These are phyloP conservation scores for Thoreauomyces humboldtii DNA, from an alignment of 192 early-diverging fungal genomes.

Conservation along the genomic window DNA sequence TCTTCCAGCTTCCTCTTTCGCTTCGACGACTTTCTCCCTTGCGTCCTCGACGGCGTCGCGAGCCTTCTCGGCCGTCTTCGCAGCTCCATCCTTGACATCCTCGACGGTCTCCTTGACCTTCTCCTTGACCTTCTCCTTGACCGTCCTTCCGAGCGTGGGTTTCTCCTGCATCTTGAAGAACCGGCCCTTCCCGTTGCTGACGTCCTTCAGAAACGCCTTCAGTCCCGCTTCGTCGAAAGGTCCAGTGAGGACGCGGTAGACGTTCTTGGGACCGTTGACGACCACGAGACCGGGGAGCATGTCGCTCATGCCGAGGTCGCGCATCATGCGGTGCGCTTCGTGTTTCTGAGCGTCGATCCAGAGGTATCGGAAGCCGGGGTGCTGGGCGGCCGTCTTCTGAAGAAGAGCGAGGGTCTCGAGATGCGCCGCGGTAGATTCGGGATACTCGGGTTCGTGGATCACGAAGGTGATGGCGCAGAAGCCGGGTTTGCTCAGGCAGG, in stretches of 20 bases:
- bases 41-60: too few relatives aligned
- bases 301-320: slow-evolving; percentile 48
- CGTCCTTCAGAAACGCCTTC: slow-evolving; percentile 42
- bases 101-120: too few relatives aligned
- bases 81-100: too few relatives aligned
- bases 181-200: slow-evolving; percentile 36
- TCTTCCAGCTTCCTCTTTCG: too few relatives aligned
- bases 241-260: slow-evolving; percentile 42
- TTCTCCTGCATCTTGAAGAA: too few relatives aligned
- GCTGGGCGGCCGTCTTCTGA: slow-evolving; percentile 28
- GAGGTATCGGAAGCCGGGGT: slow-evolving; percentile 33
- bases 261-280: slow-evolving; percentile 37
- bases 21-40: too few relatives aligned
- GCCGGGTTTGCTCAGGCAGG: slow-evolving; percentile 41
- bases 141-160: too few relatives aligned
- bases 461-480: slow-evolving; percentile 52
- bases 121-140: too few relatives aligned
- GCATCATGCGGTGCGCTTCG: slow-evolving; percentile 36
- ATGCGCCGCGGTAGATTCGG: slow-evolving; percentile 34
- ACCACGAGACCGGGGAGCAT: slow-evolving; percentile 42
- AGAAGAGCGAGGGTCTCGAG: slow-evolving; percentile 31
- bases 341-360: slow-evolving; percentile 24
- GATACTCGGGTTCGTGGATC: slow-evolving; percentile 42
- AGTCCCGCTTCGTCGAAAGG: slow-evolving; percentile 46
- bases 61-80: too few relatives aligned